Conservation (phyloP, 371 early-diverging fungal species). For the Quaeritorhiza haematococci region DNA sequence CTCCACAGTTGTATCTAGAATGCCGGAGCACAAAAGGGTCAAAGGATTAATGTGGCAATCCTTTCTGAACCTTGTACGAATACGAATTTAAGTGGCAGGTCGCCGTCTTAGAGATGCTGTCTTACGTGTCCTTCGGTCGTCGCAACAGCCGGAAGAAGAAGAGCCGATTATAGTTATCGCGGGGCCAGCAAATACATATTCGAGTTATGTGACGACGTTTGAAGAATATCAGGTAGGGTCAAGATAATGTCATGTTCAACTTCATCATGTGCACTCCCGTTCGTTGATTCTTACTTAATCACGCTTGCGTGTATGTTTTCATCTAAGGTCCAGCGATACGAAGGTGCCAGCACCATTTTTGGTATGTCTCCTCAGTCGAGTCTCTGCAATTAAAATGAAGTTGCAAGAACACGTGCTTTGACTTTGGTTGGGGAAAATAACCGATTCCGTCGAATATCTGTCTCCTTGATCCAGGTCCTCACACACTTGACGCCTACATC, state of each 20-base stretch:
- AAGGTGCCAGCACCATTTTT: slow-evolving; percentile 62
- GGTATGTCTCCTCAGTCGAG: slow-evolving; percentile 13
- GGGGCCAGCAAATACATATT: slow-evolving; percentile 41
- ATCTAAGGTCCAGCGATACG: slow-evolving; percentile 62
- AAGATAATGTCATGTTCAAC: too few relatives aligned
- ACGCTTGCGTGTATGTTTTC: slow-evolving; percentile 29
- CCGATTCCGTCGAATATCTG: too few relatives aligned
- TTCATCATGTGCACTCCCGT: background rate
- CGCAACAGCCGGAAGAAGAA: slow-evolving; percentile 36
- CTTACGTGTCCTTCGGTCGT: slow-evolving; percentile 24
- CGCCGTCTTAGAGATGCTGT: slow-evolving; percentile 43
- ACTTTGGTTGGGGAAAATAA: background rate
- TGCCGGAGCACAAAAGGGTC: too few relatives aligned
- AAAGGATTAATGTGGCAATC: slow-evolving; percentile 50
- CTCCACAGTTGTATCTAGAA: slow-evolving; percentile 21
- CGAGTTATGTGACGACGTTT: slow-evolving; percentile 44
- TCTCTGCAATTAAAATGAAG: background rate
- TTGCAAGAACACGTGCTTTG: background rate
- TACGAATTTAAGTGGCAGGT: slow-evolving; percentile 65
- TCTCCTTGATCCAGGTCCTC: too few relatives aligned
- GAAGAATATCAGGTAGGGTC: too few relatives aligned
- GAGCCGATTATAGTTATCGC: slow-evolving; percentile 48
- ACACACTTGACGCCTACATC: slow-evolving; percentile 55
- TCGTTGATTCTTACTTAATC: background rate
- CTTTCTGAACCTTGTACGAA: slow-evolving; percentile 57